Conservation (phyloP, 805 yeast genomes). For the Priceomyces carsonii region DNA sequence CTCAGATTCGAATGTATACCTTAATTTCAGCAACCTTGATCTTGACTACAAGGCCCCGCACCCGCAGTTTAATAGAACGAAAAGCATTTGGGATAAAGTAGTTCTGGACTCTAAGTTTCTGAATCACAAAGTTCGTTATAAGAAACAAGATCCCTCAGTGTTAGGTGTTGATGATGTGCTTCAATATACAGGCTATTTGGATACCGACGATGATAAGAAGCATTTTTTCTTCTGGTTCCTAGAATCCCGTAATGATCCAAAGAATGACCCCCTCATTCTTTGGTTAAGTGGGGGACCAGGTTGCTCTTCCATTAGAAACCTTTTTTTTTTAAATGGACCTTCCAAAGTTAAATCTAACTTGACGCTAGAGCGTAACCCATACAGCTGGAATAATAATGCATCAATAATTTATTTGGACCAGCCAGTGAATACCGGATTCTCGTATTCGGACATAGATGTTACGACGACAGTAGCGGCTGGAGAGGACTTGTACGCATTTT, state of each 20-base stretch:
- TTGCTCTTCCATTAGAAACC: constrained; percentile 33
- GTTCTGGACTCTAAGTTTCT: constrained; percentile 39
- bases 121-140: constrained; percentile 59
- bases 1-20: too few species aligned
- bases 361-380: constrained; percentile 31
- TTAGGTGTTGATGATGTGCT: constrained; percentile 81
- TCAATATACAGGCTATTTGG: constrained; percentile 85
- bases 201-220: constrained; percentile 70
- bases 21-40: too few species aligned
- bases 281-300: constrained; percentile 42
- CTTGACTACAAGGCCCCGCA: too few species aligned
- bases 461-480: constrained; percentile 34
- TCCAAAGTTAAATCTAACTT: constrained; percentile 26
- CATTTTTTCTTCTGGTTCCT: constrained; percentile 49
- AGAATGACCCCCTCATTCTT: constrained; percentile 33
- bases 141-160: constrained; percentile 56
- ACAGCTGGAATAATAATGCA: constrained; percentile 35
- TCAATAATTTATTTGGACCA: constrained; percentile 43
- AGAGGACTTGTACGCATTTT: constrained; percentile 35
- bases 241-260: constrained; percentile 44
- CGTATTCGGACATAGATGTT: constrained; percentile 31
- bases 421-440: constrained; percentile 35
- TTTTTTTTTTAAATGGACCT: constrained; percentile 37
- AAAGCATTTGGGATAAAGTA: constrained; percentile 30
- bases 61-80: too few species aligned